phyloP scores from a whole-genome alignment of 129 eudicot genomes.

The Erigeron canadensis region DNA sequence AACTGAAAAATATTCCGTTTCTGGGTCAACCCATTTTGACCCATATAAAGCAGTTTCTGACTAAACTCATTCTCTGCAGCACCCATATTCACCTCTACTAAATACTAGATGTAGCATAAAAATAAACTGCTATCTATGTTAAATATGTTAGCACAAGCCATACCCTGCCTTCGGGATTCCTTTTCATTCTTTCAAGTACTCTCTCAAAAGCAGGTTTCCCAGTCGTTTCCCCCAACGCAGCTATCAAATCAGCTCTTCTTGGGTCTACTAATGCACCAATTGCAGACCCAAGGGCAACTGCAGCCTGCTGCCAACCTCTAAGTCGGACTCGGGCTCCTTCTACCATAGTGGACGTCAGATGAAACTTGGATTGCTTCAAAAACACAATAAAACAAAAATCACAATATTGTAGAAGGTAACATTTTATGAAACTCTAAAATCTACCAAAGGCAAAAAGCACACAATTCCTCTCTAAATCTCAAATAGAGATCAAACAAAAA shows the following conservation, averaged over 20 bases:
- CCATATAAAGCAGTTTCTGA: neutral
- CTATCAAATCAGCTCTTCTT: conserved; percentile 89
- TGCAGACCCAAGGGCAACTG: conserved; percentile 91
- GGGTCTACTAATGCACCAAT: conserved; percentile 89
- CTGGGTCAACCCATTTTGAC: conserved; percentile 2
- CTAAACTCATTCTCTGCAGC: neutral
- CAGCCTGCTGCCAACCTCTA: conserved; percentile 90
- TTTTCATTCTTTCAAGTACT: conserved; percentile 87
- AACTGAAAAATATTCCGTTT: neutral
- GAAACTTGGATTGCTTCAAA: conserved; percentile 13
- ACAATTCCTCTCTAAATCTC: neutral
- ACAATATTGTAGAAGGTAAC: neutral
- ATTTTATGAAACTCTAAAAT: neutral
- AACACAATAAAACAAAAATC: neutral
- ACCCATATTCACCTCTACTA: conserved; percentile 8
- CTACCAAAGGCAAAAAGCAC: too few relatives aligned
- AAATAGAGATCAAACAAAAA: neutral
- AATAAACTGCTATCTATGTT: neutral
- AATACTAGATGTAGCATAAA: neutral
- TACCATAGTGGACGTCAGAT: conserved; percentile 43
- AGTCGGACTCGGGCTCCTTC: conserved; percentile 61
- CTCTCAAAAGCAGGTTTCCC: conserved; percentile 85
- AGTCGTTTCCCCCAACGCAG: conserved; percentile 92
- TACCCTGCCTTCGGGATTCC: conserved; percentile 80
- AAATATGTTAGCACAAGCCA: conserved; percentile 22